Base-by-base conservation (phyloP, 2,329 filamentous ascomycete genomes). In the Colletotrichum phormii region DNA sequence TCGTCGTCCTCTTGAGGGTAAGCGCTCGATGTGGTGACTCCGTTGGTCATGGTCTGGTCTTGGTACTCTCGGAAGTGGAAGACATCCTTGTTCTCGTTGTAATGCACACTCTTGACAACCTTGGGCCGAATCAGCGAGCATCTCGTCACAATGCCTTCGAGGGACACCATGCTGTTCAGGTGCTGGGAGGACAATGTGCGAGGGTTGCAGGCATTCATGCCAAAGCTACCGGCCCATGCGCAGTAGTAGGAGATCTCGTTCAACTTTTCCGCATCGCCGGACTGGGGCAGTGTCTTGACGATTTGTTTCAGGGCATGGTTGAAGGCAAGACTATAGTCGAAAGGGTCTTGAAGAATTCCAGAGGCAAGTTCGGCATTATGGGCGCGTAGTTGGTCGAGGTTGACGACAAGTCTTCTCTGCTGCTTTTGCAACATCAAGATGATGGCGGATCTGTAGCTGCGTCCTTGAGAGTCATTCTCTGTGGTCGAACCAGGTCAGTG, bases 31-130 rank as follows among this genome's bases (percentile, higher is more conserved):
- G 94, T 98, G 13, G 94, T 95, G 37, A 94, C 92, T 24, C 94
- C 95, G 79, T 93, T 97, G 65, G 94, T 96, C 96, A 98, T 99
- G 2, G 97, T 99, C 86, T 98, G 96, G 82, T 99, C 97, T 77
- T 92, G 90, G 82, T 99, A 99, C 81, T 97, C 95, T 75, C 95
- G 90, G 79, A 94, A 95, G 78, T 96, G 91, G 77, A 98, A 99
- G 53, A 93, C 93, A 75, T 94, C 90, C 82, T 94, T 95, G 75
- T 85, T 90, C 84, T 98, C 95, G 78, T 95, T 97, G 84, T 95
- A 98, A 82, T 99, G 97, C 65, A 99, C 95, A 83, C 97, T 98
- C 85, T 97, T 97, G 74, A 98, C 92, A n/a, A 99, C 91, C 84
- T 99, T 99, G 12, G 97, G 97, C 69, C 97, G 90, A 75, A 99